phyloP scores from a whole-genome alignment of 139 green algal species.

The Chlorella sp. region DNA sequence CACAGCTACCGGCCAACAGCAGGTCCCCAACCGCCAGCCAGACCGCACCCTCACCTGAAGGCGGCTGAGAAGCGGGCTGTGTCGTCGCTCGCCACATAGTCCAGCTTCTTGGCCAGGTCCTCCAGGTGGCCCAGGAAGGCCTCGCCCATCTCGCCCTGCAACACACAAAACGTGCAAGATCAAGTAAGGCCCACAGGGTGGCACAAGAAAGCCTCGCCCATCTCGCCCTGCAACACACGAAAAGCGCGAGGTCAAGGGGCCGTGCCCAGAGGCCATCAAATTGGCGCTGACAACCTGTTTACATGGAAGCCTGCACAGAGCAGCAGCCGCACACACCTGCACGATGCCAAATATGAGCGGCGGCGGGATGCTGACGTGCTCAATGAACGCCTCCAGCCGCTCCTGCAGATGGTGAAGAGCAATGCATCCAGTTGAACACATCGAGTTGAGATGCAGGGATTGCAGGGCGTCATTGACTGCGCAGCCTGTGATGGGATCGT shows the following conservation, averaged over 20 bases:
- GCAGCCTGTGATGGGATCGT: too few relatives aligned
- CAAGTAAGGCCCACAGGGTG: background rate
- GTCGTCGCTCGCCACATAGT: conserved; percentile 65
- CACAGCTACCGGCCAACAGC: too few relatives aligned
- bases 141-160: conserved; percentile 77
- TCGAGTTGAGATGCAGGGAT: background rate
- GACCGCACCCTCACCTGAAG: conserved; percentile 17
- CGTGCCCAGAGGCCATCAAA: too few relatives aligned
- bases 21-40: background rate
- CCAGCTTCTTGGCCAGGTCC: conserved; percentile 81
- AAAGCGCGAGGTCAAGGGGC: too few relatives aligned
- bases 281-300: too few relatives aligned
- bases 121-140: conserved; percentile 80
- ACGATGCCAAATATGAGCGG: conserved; percentile 86
- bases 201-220: conserved; percentile 82
- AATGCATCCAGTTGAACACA: too few relatives aligned
- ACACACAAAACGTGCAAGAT: background rate
- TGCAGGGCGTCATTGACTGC: too few relatives aligned
- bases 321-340: conserved; percentile 42
- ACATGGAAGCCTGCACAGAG: too few relatives aligned
- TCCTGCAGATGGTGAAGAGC: conserved; percentile 16
- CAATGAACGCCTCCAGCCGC: conserved; percentile 85
- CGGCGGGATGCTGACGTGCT: conserved; percentile 84
- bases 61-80: conserved; percentile 48
- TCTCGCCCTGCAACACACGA: conserved; percentile 60